Evolutionary conservation across 192 early-diverging fungal genomes (phyloP), one percentile per base, ranked within the genome.

Genomic region (Entomortierella chlamydospora): DNA sequence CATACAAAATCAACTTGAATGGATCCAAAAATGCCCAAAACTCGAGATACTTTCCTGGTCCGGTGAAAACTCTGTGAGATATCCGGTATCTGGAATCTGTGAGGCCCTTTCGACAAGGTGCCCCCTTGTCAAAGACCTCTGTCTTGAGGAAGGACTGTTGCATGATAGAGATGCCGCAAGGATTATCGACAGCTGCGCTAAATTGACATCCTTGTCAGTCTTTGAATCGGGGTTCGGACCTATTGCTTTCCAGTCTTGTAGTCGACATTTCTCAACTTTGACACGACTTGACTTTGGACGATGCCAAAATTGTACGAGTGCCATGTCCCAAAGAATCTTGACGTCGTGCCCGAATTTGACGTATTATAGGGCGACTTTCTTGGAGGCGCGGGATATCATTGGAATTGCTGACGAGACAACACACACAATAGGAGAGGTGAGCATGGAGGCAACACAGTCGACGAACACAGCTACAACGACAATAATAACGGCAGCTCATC

Each of bases 381-480:
- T 71, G 39, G 28, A 61, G 10, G 69, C 60, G 1, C 31, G 52
- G 20, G 69, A 71, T 47, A 71, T 62, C 13, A 11, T 68, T 8
- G 66, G 66, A 0, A 2, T 57, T 8, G 9, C 13, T 1, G 45
- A 29, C 17, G 26, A 49, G 15, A 34, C 28, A 12, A 5, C 7
- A 20, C 15, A n/a, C 29, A 50, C 17, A 29, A 30, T 1, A 13
- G 50, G 20, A 11, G 61, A 51, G 18, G 18, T 29, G 15, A 23
- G 20, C 5, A 18, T 31, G 4, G 4, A 12, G 33, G 20, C 1
- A 20, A 17, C 30, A 57, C 28, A 42, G 22, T 42, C 30, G 6
- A 6, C 9, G 28, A 15, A 25, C 18, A 17, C 50, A 51, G 6
- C 8, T 28, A 28, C 4, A 54, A 29, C 52, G 25, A 15, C n/a